Conservation (phyloP, 495 filamentous ascomycete species). For the Tirmania nivea region DNA sequence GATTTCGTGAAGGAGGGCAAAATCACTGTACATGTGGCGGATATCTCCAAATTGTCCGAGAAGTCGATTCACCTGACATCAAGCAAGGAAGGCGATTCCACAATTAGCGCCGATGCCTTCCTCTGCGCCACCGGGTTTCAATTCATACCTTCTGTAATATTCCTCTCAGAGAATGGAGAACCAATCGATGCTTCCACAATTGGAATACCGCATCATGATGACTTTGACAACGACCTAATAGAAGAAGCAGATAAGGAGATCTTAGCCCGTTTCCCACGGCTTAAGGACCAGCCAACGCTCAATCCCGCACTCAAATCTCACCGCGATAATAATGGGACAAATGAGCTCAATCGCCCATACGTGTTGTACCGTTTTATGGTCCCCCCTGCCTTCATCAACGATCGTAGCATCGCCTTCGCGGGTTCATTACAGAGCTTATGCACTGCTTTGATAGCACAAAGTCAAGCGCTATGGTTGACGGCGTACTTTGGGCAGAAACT, state of each 20-base stretch:
- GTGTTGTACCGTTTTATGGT: slow-evolving; percentile 49
- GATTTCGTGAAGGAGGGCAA: slow-evolving; percentile 35
- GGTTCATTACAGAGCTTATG: slow-evolving; percentile 43
- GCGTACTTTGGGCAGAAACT: slow-evolving; percentile 36
- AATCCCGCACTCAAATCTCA: slow-evolving; percentile 21
- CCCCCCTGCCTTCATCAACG: slow-evolving; percentile 30
- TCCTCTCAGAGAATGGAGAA: slow-evolving; percentile 30
- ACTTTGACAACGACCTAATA: neutral
- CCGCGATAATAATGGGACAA: slow-evolving; percentile 5
- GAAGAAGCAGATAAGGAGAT: slow-evolving; percentile 42
- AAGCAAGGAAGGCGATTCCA: slow-evolving; percentile 20
- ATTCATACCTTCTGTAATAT: slow-evolving; percentile 34
- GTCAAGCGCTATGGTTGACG: slow-evolving; percentile 50
- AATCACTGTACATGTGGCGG: slow-evolving; percentile 39
- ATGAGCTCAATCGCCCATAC: slow-evolving; percentile 20
- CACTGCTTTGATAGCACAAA: slow-evolving; percentile 39
- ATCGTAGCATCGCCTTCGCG: slow-evolving; percentile 42
- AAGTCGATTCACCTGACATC: slow-evolving; percentile 31
- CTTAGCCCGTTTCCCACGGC: slow-evolving; percentile 39
- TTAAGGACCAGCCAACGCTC: slow-evolving; percentile 25
- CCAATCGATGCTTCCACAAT: slow-evolving; percentile 19
- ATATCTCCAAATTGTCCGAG: slow-evolving; percentile 31
- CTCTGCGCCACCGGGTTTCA: slow-evolving; percentile 52
- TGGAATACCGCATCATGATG: slow-evolving; percentile 7
- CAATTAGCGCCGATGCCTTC: slow-evolving; percentile 38